These are phyloP conservation scores for Artemisia princeps DNA, from an alignment of 140 eudicot species.

Conservation along the genomic window DNA sequence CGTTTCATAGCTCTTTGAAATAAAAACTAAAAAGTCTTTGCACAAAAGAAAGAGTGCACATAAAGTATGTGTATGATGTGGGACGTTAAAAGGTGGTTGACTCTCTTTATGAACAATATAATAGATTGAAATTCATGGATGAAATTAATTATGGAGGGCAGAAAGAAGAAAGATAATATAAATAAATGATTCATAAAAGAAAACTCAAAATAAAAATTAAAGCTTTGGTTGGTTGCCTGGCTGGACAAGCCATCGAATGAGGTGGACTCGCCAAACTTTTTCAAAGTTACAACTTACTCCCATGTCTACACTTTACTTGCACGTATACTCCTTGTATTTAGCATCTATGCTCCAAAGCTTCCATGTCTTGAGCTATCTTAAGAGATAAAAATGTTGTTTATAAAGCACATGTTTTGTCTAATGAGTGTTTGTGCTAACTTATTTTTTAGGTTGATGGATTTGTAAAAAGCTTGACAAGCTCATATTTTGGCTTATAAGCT, in stretches of 20 bases:
- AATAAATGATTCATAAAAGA: neutral
- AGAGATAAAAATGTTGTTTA: no score
- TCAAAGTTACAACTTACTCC: neutral
- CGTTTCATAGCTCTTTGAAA: neutral
- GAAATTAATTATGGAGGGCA: constrained; percentile 22
- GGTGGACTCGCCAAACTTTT: constrained; percentile 15
- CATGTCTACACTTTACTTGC: neutral
- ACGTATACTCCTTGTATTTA: neutral
- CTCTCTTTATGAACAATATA: constrained; percentile 4
- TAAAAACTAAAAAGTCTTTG: no score
- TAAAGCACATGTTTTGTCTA: no score
- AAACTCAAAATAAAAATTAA: neutral
- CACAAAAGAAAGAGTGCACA: neutral
- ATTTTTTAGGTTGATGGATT: no score
- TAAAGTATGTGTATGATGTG: constrained; percentile 21
- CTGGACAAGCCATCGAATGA: constrained; percentile 10
- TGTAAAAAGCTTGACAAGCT: no score
- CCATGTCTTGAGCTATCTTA: no score
- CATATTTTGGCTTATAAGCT: no score
- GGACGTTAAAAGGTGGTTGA: constrained; percentile 20
- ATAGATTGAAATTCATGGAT: constrained; percentile 7
- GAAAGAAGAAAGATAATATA: constrained; percentile 8
- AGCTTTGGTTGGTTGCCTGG: constrained; percentile 3
- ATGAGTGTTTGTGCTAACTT: no score
- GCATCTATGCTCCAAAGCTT: neutral